A percentile compares a stretch with the other conserved stretches of the same genome.
These are phyloP conservation scores for Trichosanthes cucumerina DNA, from an alignment of 306 rosid species.

Conservation along the genomic window DNA sequence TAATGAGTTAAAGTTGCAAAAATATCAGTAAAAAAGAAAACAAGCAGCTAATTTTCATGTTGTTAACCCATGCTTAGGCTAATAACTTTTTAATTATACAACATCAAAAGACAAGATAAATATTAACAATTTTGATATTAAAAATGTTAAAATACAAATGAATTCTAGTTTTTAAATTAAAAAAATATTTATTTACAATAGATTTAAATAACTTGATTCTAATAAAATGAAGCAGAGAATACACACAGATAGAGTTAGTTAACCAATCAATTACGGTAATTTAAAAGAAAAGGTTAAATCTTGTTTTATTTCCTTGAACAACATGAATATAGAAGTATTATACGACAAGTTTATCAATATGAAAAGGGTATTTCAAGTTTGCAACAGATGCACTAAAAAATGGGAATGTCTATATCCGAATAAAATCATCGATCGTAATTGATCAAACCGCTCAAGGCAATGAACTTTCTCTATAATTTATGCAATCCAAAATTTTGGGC, in stretches of 20 bases:
- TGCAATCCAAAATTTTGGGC: slow-evolving; percentile 6
- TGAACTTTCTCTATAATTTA: neutral
- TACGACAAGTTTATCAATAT: neutral
- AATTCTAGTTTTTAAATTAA: neutral
- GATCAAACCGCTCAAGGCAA: neutral
- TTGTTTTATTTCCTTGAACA: neutral
- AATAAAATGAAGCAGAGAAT: neutral
- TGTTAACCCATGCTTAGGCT: neutral
- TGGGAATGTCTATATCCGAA: neutral
- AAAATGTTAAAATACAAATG: neutral
- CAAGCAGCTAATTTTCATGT: neutral
- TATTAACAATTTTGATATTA: neutral
- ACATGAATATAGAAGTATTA: neutral
- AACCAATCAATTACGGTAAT: neutral
- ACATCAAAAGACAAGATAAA: no score
- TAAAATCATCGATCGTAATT: neutral
- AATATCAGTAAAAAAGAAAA: no score
- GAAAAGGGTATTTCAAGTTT: neutral
- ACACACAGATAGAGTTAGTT: neutral
- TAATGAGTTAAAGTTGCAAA: no score
- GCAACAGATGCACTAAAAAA: neutral
- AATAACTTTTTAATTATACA: neutral
- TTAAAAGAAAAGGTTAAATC: neutral
- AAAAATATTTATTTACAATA: neutral
- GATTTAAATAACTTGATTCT: neutral